Base-by-base conservation (phyloP, 495 filamentous ascomycete species). In the Extremus antarcticus region DNA sequence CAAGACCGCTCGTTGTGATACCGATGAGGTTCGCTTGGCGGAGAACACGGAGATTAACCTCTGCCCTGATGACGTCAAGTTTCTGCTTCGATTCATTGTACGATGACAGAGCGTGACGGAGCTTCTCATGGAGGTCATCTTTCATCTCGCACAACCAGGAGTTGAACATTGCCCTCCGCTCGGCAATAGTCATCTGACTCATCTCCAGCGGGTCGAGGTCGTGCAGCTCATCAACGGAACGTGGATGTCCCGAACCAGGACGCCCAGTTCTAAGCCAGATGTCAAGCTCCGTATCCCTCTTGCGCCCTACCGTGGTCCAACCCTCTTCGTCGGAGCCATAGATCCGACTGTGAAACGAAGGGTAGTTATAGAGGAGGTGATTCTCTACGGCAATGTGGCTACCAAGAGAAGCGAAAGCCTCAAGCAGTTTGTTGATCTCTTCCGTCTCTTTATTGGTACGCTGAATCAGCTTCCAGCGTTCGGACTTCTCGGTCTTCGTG, bases 1-100 rank as follows among this genome's bases (percentile, higher is more conserved):
- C 86, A 3, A 92, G 68, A 0, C 88, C 86, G 0, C 83, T 80
- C 1, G 88, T 89, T 0, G 87, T 92, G 0, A 85, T 72, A 0
- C 86, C 85, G 49, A 94, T 80, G n/a, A 94, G 70, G 45, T 87
- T 67, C 0, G 74, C 75, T 51, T 73, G 48, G 24, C 67, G 55
- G 0, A 86, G 73, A 43, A 73, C 76, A 38, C 80, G 68, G 0
- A 76, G 65, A 55, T 81, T 69, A 1, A 77, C 57, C 45, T 85
- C 80, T 16, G 70, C 63, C 35, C 67, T 64, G 8, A 72, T 67
- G 15, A 62, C 58, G 43, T 78, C 69, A 9, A 63, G 58, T 1
- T 59, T 47, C 4, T 57, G 40, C 56, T 73, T 78, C 9, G 55
- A 58, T 3, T 58, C 17, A 16, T 59, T 22, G 51, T 77, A 77